A percentile compares a stretch with the other conserved stretches of the same genome.
Evolutionary conservation across 768 basidiomycete genomes (phyloP).

Genomic region (Tricholoma hemisulphureum): DNA sequence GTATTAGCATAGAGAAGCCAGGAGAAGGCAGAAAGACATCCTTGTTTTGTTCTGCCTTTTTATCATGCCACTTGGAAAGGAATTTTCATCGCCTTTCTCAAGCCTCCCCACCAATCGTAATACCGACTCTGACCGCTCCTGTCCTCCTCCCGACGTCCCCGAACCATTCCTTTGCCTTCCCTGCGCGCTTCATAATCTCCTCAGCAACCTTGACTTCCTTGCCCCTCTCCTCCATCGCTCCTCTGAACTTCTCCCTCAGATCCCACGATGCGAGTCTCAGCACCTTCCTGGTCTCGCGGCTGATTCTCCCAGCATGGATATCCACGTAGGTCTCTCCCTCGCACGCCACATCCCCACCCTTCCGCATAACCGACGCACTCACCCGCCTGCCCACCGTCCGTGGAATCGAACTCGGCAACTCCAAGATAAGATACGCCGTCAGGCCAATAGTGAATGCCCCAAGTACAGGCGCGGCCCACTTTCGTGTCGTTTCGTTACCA

Average conservation of each 20-base stretch:
- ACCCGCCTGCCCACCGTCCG: slow-evolving; percentile 86
- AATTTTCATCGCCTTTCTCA: slow-evolving; percentile 3
- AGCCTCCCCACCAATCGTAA: slow-evolving; percentile 9
- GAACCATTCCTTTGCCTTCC: slow-evolving; percentile 74
- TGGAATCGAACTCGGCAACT: slow-evolving; percentile 87
- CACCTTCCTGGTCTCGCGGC: slow-evolving; percentile 90
- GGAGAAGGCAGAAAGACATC: background rate
- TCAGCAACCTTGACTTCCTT: slow-evolving; percentile 78
- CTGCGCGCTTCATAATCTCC: slow-evolving; percentile 68
- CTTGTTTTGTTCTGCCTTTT: background rate
- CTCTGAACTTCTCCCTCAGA: slow-evolving; percentile 74
- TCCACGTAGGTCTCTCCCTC: slow-evolving; percentile 59
- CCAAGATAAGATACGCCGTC: slow-evolving; percentile 77
- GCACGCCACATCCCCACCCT: slow-evolving; percentile 34
- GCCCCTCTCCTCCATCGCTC: slow-evolving; percentile 74
- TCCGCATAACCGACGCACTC: slow-evolving; percentile 55
- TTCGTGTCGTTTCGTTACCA: slow-evolving; percentile 74
- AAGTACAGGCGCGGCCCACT: slow-evolving; percentile 85
- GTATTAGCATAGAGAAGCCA: background rate
- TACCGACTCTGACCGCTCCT: slow-evolving; percentile 40
- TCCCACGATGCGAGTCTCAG: slow-evolving; percentile 90
- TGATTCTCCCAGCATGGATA: slow-evolving; percentile 65
- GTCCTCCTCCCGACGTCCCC: slow-evolving; percentile 47
- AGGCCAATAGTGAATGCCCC: slow-evolving; percentile 75
- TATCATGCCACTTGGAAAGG: background rate